Conservation (phyloP, 2,329 filamentous ascomycete genomes). For the Davidsoniella neocaledoniae region DNA sequence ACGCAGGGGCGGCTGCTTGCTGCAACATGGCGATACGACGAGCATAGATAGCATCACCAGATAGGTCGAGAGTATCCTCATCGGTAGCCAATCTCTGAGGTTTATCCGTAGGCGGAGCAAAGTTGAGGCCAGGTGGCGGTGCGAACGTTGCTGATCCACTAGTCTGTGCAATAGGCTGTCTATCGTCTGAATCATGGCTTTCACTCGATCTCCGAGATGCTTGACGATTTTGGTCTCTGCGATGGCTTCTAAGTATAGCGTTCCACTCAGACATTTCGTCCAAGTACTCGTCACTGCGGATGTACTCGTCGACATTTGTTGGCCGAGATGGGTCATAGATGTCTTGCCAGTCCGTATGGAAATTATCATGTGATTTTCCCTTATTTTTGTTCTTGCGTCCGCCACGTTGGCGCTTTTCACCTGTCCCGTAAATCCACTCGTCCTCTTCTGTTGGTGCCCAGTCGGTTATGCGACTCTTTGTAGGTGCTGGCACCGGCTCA, state of each 20-base stretch:
- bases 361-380: constrained; percentile 38
- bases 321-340: constrained; percentile 73
- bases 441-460: constrained; percentile 68
- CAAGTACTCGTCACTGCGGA: constrained; percentile 68
- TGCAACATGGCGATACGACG: constrained; percentile 43
- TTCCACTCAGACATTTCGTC: constrained; percentile 76
- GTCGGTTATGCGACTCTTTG: constrained; percentile 60
- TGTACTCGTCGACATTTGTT: constrained; percentile 72
- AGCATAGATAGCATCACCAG: constrained; percentile 53
- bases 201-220: constrained; percentile 19
- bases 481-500: constrained; percentile 20
- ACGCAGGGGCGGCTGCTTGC: constrained; percentile 21
- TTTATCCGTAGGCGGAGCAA: constrained; percentile 36
- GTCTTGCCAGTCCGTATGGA: constrained; percentile 66
- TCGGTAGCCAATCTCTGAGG: constrained; percentile 26
- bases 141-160: constrained; percentile 37
- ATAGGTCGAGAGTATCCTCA: constrained; percentile 25
- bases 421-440: constrained; percentile 52
- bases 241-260: constrained; percentile 57
- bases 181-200: constrained; percentile 23
- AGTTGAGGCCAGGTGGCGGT: constrained; percentile 38
- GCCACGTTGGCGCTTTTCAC: constrained; percentile 55
- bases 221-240: constrained; percentile 33
- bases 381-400: constrained; percentile 60
- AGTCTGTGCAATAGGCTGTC: too few relatives aligned